A percentile compares a stretch with the other conserved stretches of the same genome.
These are phyloP conservation scores for Beauveria rudraprayagi DNA, from an alignment of 2,329 filamentous ascomycete species.

Conservation along the genomic window DNA sequence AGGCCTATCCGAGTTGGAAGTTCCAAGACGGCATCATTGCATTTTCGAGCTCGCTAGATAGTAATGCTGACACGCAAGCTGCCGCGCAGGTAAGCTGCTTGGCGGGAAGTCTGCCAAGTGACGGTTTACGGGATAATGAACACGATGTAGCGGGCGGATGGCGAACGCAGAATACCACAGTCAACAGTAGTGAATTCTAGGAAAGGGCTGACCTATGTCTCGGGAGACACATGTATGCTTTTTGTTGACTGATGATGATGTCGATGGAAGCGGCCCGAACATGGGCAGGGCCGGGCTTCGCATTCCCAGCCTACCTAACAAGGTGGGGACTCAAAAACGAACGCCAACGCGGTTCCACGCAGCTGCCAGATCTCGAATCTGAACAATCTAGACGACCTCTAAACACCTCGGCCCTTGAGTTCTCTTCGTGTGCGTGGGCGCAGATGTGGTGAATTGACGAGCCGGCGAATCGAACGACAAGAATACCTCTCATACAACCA, in stretches of 20 bases:
- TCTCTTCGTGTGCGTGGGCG: neutral
- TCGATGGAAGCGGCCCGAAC: neutral
- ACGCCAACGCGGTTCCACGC: slow-evolving; percentile 6
- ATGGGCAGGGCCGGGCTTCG: neutral
- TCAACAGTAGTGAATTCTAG: neutral
- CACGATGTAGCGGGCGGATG: neutral
- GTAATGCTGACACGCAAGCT: neutral
- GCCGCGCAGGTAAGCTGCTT: neutral
- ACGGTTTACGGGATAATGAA: neutral
- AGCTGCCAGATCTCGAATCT: neutral
- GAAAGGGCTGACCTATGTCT: neutral
- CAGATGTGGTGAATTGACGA: neutral
- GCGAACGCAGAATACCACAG: neutral
- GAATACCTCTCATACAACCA: neutral
- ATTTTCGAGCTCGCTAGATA: neutral
- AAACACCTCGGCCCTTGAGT: neutral
- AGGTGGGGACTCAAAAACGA: neutral
- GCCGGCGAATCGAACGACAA: neutral
- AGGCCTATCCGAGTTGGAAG: neutral
- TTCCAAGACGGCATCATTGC: neutral
- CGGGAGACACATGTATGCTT: no score
- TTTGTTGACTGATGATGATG: neutral
- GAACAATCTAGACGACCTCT: neutral
- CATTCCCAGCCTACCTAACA: neutral
- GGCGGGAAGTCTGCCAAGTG: neutral